Base-by-base conservation (phyloP, 2,329 filamentous ascomycete species). In the Rutstroemia sydowiana region DNA sequence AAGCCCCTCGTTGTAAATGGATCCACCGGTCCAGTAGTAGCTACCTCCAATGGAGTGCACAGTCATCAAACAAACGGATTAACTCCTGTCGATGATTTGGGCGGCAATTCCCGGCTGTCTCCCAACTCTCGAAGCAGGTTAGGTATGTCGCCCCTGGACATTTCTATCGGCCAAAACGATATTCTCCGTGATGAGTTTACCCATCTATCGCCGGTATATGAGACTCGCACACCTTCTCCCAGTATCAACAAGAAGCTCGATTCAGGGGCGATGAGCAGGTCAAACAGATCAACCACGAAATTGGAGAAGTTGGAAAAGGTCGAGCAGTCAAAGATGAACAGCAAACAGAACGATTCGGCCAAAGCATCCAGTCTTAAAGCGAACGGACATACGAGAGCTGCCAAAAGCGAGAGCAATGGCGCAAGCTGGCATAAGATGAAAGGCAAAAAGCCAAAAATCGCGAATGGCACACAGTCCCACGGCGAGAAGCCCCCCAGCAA, bases 171-270 rank as follows among this genome's bases (percentile, higher is more conserved):
- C 20, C 57, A 62, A 21, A 53, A 55, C 30, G 61, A 66, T 4
- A 51, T 36, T 30, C 41, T 59, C 2, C 62, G 61, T 26, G 63
- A 65, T 28, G 64, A 65, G 16, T 34, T 59, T 8, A 50, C 61
- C 18, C 76, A 75, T 58, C 73, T 91, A 2, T 90, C 87, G 0
- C 87, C 87, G 0, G 86, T 90, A 0, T 85, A 85, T 49, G 87
- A 90, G 69, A 77, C 79, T 5, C 75, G 78, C n/a, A 85, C 83
- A 0, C 84, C 85, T 2, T 88, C 86, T 1, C 85, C 86, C 1
- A 85, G 76, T 3, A 72, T 76, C 11, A 70, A 71, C 51, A 75
- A 83, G 50, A 81, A 75, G 44, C 70, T 75, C 45, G 79, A 82
- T 26, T 57, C 68, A 37, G 34, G 30, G n/a, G 18, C 54, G 9